Evolutionary conservation across 768 basidiomycete genomes (phyloP).

Genomic region (Tylopilus subfusipes): DNA sequence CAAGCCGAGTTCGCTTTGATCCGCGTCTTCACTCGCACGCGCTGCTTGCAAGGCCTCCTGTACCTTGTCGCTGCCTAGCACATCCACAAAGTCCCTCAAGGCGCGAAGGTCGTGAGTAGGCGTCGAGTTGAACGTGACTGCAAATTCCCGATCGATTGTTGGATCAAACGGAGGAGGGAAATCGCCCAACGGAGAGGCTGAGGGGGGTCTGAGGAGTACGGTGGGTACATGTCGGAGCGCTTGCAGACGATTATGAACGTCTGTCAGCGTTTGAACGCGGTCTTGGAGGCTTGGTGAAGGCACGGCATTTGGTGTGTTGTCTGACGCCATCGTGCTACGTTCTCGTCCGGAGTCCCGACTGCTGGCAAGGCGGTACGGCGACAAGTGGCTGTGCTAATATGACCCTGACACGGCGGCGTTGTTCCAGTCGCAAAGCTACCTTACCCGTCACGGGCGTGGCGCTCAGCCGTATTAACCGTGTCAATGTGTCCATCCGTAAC

Average conservation of each 20-base stretch:
- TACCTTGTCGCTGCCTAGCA: slow-evolving; percentile 45
- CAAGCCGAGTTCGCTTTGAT: slow-evolving; percentile 46
- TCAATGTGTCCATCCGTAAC: background rate
- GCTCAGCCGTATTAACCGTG: background rate
- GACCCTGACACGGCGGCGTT: background rate
- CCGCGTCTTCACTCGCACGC: slow-evolving; percentile 49
- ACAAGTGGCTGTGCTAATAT: slow-evolving; percentile 19
- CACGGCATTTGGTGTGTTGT: background rate
- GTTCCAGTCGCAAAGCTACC: background rate
- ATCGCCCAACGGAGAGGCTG: slow-evolving; percentile 20
- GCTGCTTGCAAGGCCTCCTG: slow-evolving; percentile 60
- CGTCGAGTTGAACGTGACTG: slow-evolving; percentile 25
- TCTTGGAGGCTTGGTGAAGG: slow-evolving; percentile 33
- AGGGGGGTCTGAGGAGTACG: slow-evolving; percentile 40
- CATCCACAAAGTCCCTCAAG: slow-evolving; percentile 45
- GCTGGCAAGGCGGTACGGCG: no score
- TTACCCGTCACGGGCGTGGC: slow-evolving; percentile 8
- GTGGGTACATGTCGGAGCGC: slow-evolving; percentile 45
- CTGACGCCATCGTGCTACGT: background rate
- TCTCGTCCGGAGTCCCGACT: background rate
- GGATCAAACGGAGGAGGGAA: slow-evolving; percentile 29
- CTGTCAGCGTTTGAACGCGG: slow-evolving; percentile 46
- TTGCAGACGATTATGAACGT: slow-evolving; percentile 44
- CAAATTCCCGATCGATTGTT: slow-evolving; percentile 28
- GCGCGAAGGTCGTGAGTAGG: slow-evolving; percentile 43